Percentiles rank a stretch among this genome's conserved stretches.
phyloP scores from a whole-genome alignment of 2,329 filamentous ascomycete species.

The Teratosphaeria viscida region DNA sequence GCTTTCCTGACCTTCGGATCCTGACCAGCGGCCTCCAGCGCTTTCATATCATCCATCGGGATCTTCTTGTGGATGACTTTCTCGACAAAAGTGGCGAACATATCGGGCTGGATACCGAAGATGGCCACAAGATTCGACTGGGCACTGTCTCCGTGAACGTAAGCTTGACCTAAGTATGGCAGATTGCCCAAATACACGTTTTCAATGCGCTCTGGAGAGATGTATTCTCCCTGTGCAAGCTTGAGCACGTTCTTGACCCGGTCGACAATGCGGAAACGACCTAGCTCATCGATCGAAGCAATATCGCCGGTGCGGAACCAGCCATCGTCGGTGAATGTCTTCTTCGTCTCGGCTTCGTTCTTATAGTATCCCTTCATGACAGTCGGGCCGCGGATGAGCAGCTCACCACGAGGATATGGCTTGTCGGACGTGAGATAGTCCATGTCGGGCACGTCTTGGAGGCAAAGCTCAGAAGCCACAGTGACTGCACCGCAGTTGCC shows the following conservation, averaged over 20 bases:
- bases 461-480: constrained; percentile 60
- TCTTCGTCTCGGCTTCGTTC: constrained; percentile 76
- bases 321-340: constrained; percentile 72
- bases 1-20: constrained; percentile 64
- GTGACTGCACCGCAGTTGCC: constrained; percentile 74
- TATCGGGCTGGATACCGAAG: constrained; percentile 76
- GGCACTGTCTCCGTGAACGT: constrained; percentile 80
- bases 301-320: constrained; percentile 98
- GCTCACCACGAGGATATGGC: constrained; percentile 80
- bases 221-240: constrained; percentile 93
- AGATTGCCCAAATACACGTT: constrained; percentile 82
- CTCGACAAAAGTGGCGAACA: constrained; percentile 71
- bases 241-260: constrained; percentile 99
- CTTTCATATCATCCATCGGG: constrained; percentile 51
- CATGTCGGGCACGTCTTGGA: constrained; percentile 84
- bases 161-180: constrained; percentile 67
- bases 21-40: constrained; percentile 54
- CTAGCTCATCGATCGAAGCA: constrained; percentile 69
- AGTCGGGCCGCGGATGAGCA: constrained; percentile 69
- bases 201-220: constrained; percentile 93
- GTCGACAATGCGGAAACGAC: constrained; percentile 87
- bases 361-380: constrained; percentile 84
- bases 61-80: constrained; percentile 60
- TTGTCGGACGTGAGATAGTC: constrained; percentile 83
- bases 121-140: constrained; percentile 76